A percentile compares a stretch with the other conserved stretches of the same genome.
phyloP scores from a whole-genome alignment of 352 stramenopile species.

The Phytopythium chamaehyphon region DNA sequence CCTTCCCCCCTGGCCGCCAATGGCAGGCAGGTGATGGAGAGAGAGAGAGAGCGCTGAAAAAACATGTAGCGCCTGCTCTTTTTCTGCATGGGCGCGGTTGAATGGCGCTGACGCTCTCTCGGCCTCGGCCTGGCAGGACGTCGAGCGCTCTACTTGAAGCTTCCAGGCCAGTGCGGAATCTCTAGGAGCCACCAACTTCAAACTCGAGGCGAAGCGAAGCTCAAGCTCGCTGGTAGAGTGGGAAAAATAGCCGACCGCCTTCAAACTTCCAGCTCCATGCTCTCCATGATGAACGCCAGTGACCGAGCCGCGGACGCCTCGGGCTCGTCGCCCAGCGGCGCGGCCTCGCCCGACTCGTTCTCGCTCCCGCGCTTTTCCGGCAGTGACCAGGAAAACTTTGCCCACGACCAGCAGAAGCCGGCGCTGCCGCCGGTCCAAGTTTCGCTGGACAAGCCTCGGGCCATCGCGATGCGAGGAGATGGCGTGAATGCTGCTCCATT shows the following conservation, averaged over 20 bases:
- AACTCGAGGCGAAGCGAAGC: constrained; percentile 22
- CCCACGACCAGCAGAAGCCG: constrained; percentile 3
- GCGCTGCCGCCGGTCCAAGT: not conserved
- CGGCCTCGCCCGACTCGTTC: not conserved
- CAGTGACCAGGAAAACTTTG: constrained; percentile 8
- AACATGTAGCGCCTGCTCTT: constrained; percentile 21
- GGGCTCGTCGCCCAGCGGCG: not conserved
- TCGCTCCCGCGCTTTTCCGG: constrained; percentile 3
- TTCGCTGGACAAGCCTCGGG: constrained; percentile 3
- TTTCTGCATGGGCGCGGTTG: constrained; percentile 34
- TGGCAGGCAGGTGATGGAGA: not conserved
- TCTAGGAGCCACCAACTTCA: constrained; percentile 77
- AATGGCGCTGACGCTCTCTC: constrained; percentile 44
- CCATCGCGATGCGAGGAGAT: constrained; percentile 1
- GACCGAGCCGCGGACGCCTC: constrained; percentile 1
- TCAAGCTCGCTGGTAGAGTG: not conserved
- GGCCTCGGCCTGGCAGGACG: too few species aligned
- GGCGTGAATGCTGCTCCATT: too few species aligned
- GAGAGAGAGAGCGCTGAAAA: constrained; percentile 1
- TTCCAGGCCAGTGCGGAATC: constrained; percentile 34
- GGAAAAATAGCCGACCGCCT: constrained; percentile 20
- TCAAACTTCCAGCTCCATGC: constrained; percentile 45
- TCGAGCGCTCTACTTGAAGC: constrained; percentile 84
- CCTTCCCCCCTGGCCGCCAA: not conserved
- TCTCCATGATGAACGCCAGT: constrained; percentile 57